A percentile compares a stretch with the other conserved stretches of the same genome.
Evolutionary conservation across 2,329 filamentous ascomycete species (phyloP).

Genomic region (Rutstroemia sp.): DNA sequence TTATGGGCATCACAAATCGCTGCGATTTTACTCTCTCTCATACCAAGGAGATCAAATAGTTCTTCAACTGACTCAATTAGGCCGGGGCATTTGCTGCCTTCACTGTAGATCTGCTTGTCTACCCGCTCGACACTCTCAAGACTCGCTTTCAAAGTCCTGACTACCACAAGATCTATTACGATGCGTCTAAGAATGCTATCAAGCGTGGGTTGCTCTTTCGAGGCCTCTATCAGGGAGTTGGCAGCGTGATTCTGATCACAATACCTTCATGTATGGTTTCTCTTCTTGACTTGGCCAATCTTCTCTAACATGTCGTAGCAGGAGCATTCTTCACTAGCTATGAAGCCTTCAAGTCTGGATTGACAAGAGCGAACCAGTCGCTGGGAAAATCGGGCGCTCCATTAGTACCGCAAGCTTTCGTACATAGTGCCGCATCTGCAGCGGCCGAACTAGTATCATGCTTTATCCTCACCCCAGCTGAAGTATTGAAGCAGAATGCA

Average conservation of each 20-base stretch:
- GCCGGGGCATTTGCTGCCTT: constrained; percentile 82
- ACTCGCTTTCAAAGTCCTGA: constrained; percentile 76
- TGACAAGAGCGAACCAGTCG: constrained; percentile 45
- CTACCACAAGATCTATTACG: constrained; percentile 59
- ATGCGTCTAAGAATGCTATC: constrained; percentile 46
- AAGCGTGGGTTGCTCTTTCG: constrained; percentile 52
- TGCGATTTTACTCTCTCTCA: background rate
- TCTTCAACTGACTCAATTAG: constrained; percentile 35
- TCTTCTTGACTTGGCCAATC: background rate
- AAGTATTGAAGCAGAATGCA: constrained; percentile 90
- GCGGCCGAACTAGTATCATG: constrained; percentile 79
- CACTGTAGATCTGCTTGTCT: constrained; percentile 72
- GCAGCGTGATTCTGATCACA: constrained; percentile 66
- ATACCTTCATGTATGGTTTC: constrained; percentile 64
- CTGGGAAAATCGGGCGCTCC: constrained; percentile 47
- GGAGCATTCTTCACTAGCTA: constrained; percentile 89
- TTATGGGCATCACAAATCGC: background rate
- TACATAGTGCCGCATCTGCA: constrained; percentile 68
- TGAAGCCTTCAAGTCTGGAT: constrained; percentile 62
- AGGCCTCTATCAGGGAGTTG: constrained; percentile 81
- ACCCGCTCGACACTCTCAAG: constrained; percentile 80
- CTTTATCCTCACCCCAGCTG: constrained; percentile 77
- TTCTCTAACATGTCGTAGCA: constrained; percentile 39
- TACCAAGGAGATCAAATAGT: too few relatives aligned
- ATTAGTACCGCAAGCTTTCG: constrained; percentile 59